Base-by-base conservation (phyloP, 257 asterid species). In the Nyctanthes arbortristis region DNA sequence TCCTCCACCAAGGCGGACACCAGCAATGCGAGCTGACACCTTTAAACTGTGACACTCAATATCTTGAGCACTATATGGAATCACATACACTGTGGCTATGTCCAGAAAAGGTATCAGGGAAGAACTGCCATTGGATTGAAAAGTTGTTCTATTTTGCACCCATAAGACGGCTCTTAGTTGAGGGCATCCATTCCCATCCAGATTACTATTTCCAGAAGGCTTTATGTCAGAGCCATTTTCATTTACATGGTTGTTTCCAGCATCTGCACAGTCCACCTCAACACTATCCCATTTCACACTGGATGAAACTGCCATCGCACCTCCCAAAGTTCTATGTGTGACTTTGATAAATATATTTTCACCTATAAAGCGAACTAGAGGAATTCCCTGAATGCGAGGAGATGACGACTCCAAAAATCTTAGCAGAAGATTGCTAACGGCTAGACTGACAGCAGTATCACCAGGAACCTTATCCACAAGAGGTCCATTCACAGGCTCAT, bases 1-100 rank as follows among this genome's bases (percentile, higher is more conserved):
- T 69, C 99, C 99, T 39, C 99, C 99, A 63, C 96, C 97, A 63
- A 94, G 97, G 67, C 96, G 97, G 73, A 94, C 81, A 52, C 99
- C 99, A 67, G 93, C 77, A 63, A 94, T 71, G 70, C 95, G 81
- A 67, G 97, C 97, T 39, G 90, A 88, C 79, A 89, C 88, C 54
- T 78, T 84, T 72, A 94, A 81, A 78, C 92, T 89, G 80, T 91
- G 97, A 77, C 89, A 88, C 76, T 84, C 97, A 10, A 73, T 82
- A 80, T 94, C 99, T 75, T 79, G 88, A 25, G 81, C 92, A 68
- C 88, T 80, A 81, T 75, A 89, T 25, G 99, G 97, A 78, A 94
- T 88, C 83, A 94, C 89, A 74, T 94, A 95, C 71, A 66, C 88
- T 73, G 83, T 76, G 74, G 77, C 75, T 70, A 89, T 68, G 65